Evolutionary conservation across 805 yeast species (phyloP).

Genomic region (Wickerhamomyces strasburgensis): DNA sequence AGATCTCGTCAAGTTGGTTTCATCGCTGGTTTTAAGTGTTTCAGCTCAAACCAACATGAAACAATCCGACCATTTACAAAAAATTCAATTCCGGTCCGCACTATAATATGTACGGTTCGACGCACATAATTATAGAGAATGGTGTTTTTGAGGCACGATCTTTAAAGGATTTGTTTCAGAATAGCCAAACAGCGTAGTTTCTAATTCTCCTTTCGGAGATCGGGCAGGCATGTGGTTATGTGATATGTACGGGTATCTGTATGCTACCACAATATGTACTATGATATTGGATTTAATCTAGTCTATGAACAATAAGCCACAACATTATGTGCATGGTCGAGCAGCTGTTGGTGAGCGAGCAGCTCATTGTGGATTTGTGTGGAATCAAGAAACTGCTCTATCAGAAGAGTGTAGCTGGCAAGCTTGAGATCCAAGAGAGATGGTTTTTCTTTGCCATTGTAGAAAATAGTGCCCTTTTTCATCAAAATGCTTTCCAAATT

Average conservation of each 20-base stretch:
- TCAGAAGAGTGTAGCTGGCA: conserved; percentile 28
- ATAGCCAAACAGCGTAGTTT: no score
- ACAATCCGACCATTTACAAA: conserved; percentile 10
- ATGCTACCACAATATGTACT: no score
- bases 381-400: conserved; percentile 16
- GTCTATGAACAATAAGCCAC: conserved; percentile 8
- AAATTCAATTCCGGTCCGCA: not conserved
- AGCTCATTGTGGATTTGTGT: conserved; percentile 4
- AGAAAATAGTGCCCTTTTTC: conserved; percentile 14
- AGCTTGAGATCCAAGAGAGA: conserved; percentile 28
- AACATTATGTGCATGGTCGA: conserved; percentile 16
- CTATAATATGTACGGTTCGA: not conserved
- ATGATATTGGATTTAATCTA: no score
- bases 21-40: conserved; percentile 9
- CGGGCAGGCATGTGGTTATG: no score
- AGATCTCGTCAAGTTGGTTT: conserved; percentile 2
- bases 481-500: conserved; percentile 22
- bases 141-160: not conserved
- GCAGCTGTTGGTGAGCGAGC: conserved; percentile 10
- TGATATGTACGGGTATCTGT: no score
- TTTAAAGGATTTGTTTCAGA: no score
- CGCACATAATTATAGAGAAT: no score
- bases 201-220: no score
- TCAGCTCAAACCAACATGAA: conserved; percentile 14
- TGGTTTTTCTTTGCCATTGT: conserved; percentile 15